Base-by-base conservation (phyloP, 1,284 basidiomycete genomes). In the Microbotryomycetes sp. region DNA sequence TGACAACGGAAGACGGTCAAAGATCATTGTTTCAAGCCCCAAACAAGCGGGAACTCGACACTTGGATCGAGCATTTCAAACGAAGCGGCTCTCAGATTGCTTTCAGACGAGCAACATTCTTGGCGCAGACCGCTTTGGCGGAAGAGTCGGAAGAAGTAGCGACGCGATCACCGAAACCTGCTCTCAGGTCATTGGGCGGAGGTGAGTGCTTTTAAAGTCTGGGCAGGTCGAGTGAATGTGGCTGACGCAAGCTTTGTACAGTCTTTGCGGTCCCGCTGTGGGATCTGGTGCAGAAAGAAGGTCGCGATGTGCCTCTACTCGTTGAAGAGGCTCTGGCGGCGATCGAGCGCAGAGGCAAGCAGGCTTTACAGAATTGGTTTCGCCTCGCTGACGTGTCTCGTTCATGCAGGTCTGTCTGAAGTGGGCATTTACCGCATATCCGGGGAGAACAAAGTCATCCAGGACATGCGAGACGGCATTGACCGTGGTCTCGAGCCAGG, bases 1-100 rank as follows among this genome's bases (percentile, higher is more conserved):
- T 91, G 45, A 83, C 86, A 67, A 87, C 88, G 1, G 89, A 91
- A 72, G 88, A 91, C 71, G 89, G 89, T 4, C 87, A 86, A 0
- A 83, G 86, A 68, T 88, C 88, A 68, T 75, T 89, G 27, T 75
- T 91, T 18, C 88, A 91, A 73, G 84, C 87, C 1, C 73, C 82
- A 30, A 83, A 80, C 61, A 82, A 80, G 72, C 76, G 78, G 29
- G 87, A 89, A 65, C 84, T 87, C 82, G 78, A 74, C 55, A 83
- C 80, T 67, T 91, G 89, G 88, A 79, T 88, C 59, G 82, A 85
- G 24, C 83, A 82, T 16, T 83, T 91, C 62, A 80, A 81, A 48
- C 80, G 82, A 24, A 81, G 87, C 41, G 83, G 86, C 30, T 84
- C 83, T 68, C 81, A 80, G 56, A 85, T 85, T 52, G 85, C 86